Base-by-base conservation (phyloP, 2,329 filamentous ascomycete species). In the Venturia aucupariae region DNA sequence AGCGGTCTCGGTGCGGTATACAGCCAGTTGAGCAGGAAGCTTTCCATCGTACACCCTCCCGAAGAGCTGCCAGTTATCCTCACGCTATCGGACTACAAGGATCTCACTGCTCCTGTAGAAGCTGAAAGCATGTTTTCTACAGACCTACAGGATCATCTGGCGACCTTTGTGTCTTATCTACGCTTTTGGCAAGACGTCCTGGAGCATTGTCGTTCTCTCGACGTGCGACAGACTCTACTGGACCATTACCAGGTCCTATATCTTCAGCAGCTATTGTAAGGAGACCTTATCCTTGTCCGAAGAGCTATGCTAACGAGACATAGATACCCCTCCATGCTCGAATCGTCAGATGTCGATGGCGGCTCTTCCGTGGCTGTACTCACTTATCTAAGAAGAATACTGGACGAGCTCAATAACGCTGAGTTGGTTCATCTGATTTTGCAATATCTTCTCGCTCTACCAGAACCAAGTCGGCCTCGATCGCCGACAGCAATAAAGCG, bases 181-280 rank as follows among this genome's bases (percentile, higher is more conserved):
- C 81, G 95, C 6, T 99, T 99, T 73, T 99, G 94, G 94, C 94
- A 99, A 77, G 94, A 99, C 74, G 92, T 97, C 41, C 80, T 99
- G 66, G 94, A 97, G 74, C 93, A 97, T 75, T 99, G 94, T 78
- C 86, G 87, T 70, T 97, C 93, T 3, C 81, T 87, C 1, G 93
- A 97, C 72, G 91, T 99, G 69, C 94, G 93, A 73, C 90, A 90
- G 68, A 97, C 92, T 0, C 80, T 99, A 61, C 82, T 99, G 39
- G 94, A 99, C 73, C 94, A 99, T 76, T 99, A 99, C 72, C 92
- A 97, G 73, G 89, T 97, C 69, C 86, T 99, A 41, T 99, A 99
- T 74, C 79, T 99, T 62, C 91, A 97, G 75, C 94, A 99, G 75
- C 79, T 99, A 71, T 78, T 99, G 85, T 97, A 77, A 72, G 88